Base-by-base conservation (phyloP, 257 asterid species). In the Salvia miltiorrhiza region DNA sequence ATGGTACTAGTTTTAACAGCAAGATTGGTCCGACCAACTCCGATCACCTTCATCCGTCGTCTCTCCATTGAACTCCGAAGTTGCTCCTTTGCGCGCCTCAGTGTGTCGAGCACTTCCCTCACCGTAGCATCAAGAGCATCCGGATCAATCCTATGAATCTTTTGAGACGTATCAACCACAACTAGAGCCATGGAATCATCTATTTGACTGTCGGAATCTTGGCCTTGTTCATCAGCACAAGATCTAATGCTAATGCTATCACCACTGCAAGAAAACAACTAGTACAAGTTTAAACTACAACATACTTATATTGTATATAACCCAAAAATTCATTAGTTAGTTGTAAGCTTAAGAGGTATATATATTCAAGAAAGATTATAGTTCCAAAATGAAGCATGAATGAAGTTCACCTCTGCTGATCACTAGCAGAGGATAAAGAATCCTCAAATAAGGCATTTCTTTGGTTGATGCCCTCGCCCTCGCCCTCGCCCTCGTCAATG, bases 181-280 rank as follows among this genome's bases (percentile, higher is more conserved):
- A 88, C 86, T 26, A 93, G 63, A 53, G 98, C 96, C 84, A 85
- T 77, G 7, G 96, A 83, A 61, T 82, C 64, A 67, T 90, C 88
- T 10, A 8, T 43, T 5, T 57, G 17, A 16, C 61, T 37, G 37
- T 78, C 76, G 13, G 21, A 56, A 53, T 79, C 81, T 52, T 17
- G 67, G 57, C 74, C 79, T 4, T 61, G 70, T 63, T 70, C 76
- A 23, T 74, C 73, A 11, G 11, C 21, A 23, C 69, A 61, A 60
- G 73, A 44, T 67, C 77, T 75, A 12, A 47, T 33, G 67, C 72
- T 56, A n/a, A 11, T 8, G 7, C 47, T 54, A 30, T 63, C 64
- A 37, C 72, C 78, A 69, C 77, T 49, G 65, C 53, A 37, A 45
- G 32, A 44, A 77, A 53, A 43, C 5, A 26, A 12, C 58, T 71